Conservation (phyloP, 2,329 filamentous ascomycete species). For the Coniochaeta hoffmannii region DNA sequence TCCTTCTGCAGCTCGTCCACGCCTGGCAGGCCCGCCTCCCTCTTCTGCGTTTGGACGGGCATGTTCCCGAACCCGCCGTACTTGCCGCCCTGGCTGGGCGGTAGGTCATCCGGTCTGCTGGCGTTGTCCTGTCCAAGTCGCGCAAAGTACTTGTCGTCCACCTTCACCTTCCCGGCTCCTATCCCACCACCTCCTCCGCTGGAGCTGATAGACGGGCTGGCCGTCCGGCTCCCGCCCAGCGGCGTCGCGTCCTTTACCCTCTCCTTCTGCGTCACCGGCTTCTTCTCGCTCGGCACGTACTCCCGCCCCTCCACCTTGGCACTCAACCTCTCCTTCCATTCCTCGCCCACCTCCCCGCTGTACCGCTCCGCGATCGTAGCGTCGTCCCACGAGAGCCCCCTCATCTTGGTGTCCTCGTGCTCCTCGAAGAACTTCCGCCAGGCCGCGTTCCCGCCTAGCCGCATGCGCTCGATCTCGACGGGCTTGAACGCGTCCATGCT, state of each 20-base stretch:
- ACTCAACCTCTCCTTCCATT: constrained; percentile 85
- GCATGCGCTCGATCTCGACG: constrained; percentile 88
- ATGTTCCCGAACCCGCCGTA: constrained; percentile 85
- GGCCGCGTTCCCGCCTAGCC: constrained; percentile 78
- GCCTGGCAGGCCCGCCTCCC: constrained; percentile 45
- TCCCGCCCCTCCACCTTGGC: constrained; percentile 84
- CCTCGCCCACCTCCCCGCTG: constrained; percentile 81
- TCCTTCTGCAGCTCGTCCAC: constrained; percentile 90
- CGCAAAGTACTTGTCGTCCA: constrained; percentile 87
- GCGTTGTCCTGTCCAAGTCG: constrained; percentile 79
- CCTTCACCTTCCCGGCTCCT: constrained; percentile 41
- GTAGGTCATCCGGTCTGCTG: constrained; percentile 61
- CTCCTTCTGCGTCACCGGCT: constrained; percentile 19
- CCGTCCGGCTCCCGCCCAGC: constrained; percentile 19
- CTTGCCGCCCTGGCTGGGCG: constrained; percentile 87
- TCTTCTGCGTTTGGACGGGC: constrained; percentile 43
- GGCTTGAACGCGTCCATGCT: constrained; percentile 99
- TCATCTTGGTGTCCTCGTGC: constrained; percentile 58
- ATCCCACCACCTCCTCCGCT: background rate
- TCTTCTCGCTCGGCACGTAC: constrained; percentile 69
- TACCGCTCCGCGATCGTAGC: constrained; percentile 88
- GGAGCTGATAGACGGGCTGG: constrained; percentile 15
- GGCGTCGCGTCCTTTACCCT: constrained; percentile 26
- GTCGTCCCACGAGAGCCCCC: constrained; percentile 70
- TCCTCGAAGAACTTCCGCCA: constrained; percentile 84